Conservation (phyloP, 805 yeast genomes). For the Suhomyces prunicola region DNA sequence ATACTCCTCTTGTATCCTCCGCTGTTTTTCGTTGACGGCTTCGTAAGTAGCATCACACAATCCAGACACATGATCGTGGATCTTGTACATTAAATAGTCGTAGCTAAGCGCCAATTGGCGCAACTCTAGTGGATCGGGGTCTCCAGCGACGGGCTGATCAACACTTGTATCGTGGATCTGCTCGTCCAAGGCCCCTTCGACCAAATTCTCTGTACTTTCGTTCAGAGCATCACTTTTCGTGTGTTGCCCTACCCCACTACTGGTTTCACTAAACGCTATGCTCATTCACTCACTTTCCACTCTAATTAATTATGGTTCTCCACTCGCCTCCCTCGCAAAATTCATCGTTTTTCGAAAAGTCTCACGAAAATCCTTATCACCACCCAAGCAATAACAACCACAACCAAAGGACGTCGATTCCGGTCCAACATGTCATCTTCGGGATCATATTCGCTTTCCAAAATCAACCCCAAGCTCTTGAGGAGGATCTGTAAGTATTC, state of each 20-base stretch:
- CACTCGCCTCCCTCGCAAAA: not conserved
- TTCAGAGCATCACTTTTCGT: not conserved
- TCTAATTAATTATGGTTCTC: too few species aligned
- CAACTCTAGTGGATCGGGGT: slow-evolving; percentile 57
- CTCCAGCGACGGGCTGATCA: not conserved
- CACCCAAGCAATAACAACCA: not conserved
- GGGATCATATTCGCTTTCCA: slow-evolving; percentile 37
- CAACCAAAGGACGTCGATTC: not conserved
- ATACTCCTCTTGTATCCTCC: slow-evolving; percentile 19
- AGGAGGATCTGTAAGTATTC: slow-evolving; percentile 41
- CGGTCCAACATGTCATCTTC: slow-evolving; percentile 9
- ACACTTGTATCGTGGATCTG: not conserved
- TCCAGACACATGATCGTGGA: slow-evolving; percentile 51
- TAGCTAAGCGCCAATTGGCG: slow-evolving; percentile 57
- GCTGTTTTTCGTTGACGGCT: slow-evolving; percentile 32
- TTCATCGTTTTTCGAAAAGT: not conserved
- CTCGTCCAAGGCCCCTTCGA: too few species aligned
- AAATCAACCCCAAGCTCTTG: slow-evolving; percentile 45
- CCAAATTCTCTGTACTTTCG: not conserved
- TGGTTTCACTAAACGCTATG: not conserved
- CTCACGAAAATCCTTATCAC: slow-evolving; percentile 1
- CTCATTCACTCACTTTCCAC: not conserved
- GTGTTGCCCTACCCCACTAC: too few species aligned
- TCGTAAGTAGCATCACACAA: slow-evolving; percentile 41
- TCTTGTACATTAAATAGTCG: slow-evolving; percentile 63